Base-by-base conservation (phyloP, 2,329 filamentous ascomycete genomes). In the Talaromyces verruculosus region DNA sequence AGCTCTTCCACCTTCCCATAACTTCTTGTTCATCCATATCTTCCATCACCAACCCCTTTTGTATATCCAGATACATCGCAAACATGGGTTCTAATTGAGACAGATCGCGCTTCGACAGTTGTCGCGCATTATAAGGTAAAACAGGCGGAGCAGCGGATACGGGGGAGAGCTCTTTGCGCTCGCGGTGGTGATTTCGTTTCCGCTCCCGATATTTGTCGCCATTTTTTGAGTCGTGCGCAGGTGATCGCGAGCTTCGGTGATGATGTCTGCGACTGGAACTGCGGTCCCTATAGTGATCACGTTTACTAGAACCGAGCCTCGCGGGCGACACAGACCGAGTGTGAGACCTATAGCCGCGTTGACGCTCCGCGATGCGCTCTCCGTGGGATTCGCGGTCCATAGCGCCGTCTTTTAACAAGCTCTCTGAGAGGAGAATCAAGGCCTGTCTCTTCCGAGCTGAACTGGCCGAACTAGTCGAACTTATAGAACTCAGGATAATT, bases 1-100 rank as follows among this genome's bases (percentile, higher is more conserved):
- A 99, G 75, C 92, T 94, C 84, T 97, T 97, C 93, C 94, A 99
- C 64, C 94, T 83, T 1, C 93, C 93, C 69, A 85, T 89, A 0
- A 88, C 79, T 75, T 97, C 93, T n/a, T 86, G 84, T 68, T 92
- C 89, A 65, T 88, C 85, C 70, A 98, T 82, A 10, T 86, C 84
- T 19, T 88, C 83, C 1, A 96, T 80, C 63, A 89, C 80, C 47
- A 91, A 84, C 45, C 88, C 84, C 79, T 97, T 97, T 78, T 98
- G 94, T 39, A 97, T 86, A 71, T 93, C 91, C 30, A 98, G 84
- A 72, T 97, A 98, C 58, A 91, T 87, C 17, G 89, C 91, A 69
- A 97, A 91, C 67, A 97, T 82, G 0, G 90, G 85, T 68, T 85
- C 84, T 73, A 92, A 93, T 0, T 79, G 72, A 1, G 80, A 77